A percentile compares a stretch with the other conserved stretches of the same genome.
phyloP scores from a whole-genome alignment of 225 moss, liverwort and hornwort species.

The Ulota crispa region DNA sequence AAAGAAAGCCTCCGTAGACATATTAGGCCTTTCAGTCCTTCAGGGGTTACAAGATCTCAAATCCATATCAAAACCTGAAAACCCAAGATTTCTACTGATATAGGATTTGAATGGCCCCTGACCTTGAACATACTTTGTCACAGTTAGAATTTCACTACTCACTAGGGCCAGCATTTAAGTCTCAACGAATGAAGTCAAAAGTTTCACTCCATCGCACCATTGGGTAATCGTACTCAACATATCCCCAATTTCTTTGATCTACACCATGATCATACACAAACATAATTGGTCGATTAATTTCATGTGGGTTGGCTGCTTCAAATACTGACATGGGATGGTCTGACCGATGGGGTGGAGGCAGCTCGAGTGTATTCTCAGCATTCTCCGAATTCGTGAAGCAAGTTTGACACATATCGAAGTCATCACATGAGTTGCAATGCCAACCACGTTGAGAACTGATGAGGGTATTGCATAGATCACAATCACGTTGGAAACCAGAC shows the following conservation, averaged over 20 bases:
- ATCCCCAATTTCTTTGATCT: neutral
- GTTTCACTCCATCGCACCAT: slow-evolving; percentile 10
- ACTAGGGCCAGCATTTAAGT: too few relatives aligned
- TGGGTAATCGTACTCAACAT: neutral
- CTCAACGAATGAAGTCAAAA: neutral
- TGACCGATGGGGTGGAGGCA: neutral
- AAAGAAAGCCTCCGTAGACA: too few relatives aligned
- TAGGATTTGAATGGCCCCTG: too few relatives aligned
- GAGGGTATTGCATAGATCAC: neutral
- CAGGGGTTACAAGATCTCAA: too few relatives aligned
- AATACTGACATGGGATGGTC: slow-evolving; percentile 19
- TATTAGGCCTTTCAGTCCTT: too few relatives aligned
- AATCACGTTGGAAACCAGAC: rapidly evolving
- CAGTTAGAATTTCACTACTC: too few relatives aligned
- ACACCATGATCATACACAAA: neutral
- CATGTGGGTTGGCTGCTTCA: neutral
- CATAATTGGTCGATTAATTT: neutral
- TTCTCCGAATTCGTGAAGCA: neutral
- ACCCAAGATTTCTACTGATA: too few relatives aligned
- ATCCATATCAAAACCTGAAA: too few relatives aligned
- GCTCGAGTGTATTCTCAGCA: neutral
- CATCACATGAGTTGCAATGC: slow-evolving; percentile 21
- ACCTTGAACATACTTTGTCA: too few relatives aligned
- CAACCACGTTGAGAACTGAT: slow-evolving; percentile 13
- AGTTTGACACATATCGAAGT: slow-evolving; percentile 15